Percentiles rank a stretch among this genome's conserved stretches.
Evolutionary conservation across 345 rosid genomes (phyloP).

Genomic region (Sisymbrium irio): DNA sequence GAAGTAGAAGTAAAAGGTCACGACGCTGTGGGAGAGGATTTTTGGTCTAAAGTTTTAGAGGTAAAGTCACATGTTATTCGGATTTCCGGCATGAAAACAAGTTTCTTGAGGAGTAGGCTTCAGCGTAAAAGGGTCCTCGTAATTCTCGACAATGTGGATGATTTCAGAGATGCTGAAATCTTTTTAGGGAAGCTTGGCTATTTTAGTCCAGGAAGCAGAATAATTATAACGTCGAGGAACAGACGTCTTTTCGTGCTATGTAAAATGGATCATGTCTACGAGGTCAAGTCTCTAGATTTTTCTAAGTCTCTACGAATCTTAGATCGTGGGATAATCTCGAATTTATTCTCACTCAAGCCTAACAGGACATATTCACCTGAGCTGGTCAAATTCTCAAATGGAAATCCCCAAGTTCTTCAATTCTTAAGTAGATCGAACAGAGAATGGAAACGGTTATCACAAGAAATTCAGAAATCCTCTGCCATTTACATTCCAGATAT

Average conservation of each 20-base stretch:
- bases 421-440: neutral
- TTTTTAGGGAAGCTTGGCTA: neutral
- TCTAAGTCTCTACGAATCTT: neutral
- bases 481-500: conserved; percentile 18
- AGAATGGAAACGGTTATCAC: neutral
- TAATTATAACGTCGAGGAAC: conserved; percentile 30
- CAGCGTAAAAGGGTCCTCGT: conserved; percentile 17
- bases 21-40: conserved; percentile 10
- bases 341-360: too few relatives aligned
- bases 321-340: too few relatives aligned
- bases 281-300: conserved; percentile 29
- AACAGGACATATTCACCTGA: too few relatives aligned
- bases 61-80: neutral
- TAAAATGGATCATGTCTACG: conserved; percentile 24
- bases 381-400: conserved; percentile 27
- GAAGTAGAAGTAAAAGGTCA: neutral
- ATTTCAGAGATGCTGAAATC: conserved; percentile 17
- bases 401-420: conserved; percentile 28
- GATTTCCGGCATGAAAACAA: neutral
- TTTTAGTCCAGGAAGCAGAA: conserved; percentile 34
- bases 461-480: neutral
- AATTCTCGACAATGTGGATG: conserved; percentile 32
- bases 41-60: conserved; percentile 4
- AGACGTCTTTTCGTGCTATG: conserved; percentile 12
- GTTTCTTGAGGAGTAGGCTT: conserved; percentile 22